Evolutionary conservation across 208 protist genomes (phyloP), one percentile per base, ranked within the genome.

Genomic region (Leishmania mexicana): DNA sequence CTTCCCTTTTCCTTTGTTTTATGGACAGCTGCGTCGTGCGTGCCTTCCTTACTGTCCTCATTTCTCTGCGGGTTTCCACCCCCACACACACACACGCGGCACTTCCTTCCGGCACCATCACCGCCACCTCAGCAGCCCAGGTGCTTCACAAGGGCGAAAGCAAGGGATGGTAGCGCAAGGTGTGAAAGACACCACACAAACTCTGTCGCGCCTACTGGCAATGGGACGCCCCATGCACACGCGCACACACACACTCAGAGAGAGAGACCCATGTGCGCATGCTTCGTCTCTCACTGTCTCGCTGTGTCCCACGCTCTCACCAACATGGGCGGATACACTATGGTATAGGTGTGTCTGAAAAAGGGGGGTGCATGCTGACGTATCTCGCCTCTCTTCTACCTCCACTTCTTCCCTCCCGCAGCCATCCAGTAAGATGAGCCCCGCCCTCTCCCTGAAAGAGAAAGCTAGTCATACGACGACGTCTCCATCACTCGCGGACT

Each of bases 1-100:
- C 75, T n/a, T 38, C 35, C 53, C 19, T 84, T 75, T 79, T 35
- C 57, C 35, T 78, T 72, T 72, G 24, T 76, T 21, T 54, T 54
- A 15, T 54, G 51, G 51, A 21, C 51, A 54, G 17, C 21, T 19
- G 3, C 58, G 35, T 64, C 28, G 0, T 8, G 58, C 2, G 24
- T 28, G 58, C 40, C 40, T 17, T 42, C 40, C 1, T 11, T 72
- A 49, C 42, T 2, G 17, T 13, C 6, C 21, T 13, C 19, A 38
- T 72, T 45, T 47, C 35, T 72, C 40, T 45, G 15, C 8, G 2
- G 35, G 21, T 45, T 8, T 40, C 21, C 40, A 35, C 8, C 67
- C 21, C 31, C 19, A 13, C 38, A 68, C 62, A 68, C 65, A 4
- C 64, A 70, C 35, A 11, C 60, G 60, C 60, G 11, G 53, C 53